phyloP scores from a whole-genome alignment of 2,329 filamentous ascomycete genomes.

The Ceratocystis ficicola region DNA sequence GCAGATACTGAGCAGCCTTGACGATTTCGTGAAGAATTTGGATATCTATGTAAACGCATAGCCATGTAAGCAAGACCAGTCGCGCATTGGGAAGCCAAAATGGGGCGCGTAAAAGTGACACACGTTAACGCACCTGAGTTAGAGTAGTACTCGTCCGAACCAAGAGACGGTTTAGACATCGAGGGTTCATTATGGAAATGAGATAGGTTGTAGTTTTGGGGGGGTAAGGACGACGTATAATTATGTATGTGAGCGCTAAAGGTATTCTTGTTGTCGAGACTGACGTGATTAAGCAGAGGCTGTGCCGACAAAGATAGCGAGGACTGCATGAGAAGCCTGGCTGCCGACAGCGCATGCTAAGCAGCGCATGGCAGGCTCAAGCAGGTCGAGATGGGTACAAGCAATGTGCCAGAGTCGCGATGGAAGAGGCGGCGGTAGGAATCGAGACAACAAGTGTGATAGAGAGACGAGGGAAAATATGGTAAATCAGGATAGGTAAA shows the following conservation, averaged over 20 bases:
- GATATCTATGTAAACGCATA: conserved; percentile 47
- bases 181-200: conserved; percentile 18
- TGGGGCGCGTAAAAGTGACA: background rate
- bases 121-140: conserved; percentile 41
- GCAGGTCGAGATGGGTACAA: background rate
- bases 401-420: background rate
- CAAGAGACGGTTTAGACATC: conserved; percentile 24
- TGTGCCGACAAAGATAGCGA: conserved; percentile 19
- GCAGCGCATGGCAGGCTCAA: conserved; percentile 21
- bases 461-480: background rate
- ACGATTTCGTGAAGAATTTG: conserved; percentile 67
- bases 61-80: conserved; percentile 22
- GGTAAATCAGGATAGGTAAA: no score
- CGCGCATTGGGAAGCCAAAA: background rate
- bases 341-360: conserved; percentile 22
- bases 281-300: conserved; percentile 13
- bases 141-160: conserved; percentile 40
- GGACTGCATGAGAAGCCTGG: conserved; percentile 22
- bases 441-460: background rate
- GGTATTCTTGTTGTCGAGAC: background rate
- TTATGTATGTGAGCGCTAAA: conserved; percentile 1
- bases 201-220: background rate
- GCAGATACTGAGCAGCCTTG: conserved; percentile 53
- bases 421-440: background rate
- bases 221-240: background rate